Conservation (phyloP, 176 grass and related monocot genomes). For the Triticum timopheevii region DNA sequence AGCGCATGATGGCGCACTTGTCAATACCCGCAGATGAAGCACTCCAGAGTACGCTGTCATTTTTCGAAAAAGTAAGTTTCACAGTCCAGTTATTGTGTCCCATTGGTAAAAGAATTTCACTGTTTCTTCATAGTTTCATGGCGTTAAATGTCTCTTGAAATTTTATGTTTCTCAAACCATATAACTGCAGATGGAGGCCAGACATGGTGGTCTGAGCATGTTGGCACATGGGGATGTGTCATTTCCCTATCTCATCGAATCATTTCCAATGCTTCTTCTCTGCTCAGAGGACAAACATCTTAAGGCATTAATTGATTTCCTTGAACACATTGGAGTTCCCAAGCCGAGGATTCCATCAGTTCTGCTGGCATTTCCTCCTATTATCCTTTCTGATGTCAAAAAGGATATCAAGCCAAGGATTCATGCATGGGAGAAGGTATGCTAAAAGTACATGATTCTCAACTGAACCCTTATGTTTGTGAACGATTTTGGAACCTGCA, state of each 20-base stretch:
- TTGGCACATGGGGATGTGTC: conserved; percentile 55
- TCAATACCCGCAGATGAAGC: conserved; percentile 72
- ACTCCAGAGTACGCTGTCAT: conserved; percentile 76
- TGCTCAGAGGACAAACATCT: conserved; percentile 68
- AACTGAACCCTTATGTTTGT: conserved; percentile 1
- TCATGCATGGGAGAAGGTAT: conserved; percentile 73
- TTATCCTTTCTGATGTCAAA: conserved; percentile 62
- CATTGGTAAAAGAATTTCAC: not conserved
- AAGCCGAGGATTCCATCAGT: conserved; percentile 46
- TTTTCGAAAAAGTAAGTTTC: conserved; percentile 82
- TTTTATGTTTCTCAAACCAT: not conserved
- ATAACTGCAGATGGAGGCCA: conserved; percentile 82
- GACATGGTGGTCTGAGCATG: conserved; percentile 70
- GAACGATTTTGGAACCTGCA: not conserved
- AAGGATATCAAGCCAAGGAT: conserved; percentile 75
- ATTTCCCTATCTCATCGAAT: conserved; percentile 82
- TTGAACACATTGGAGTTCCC: conserved; percentile 37
- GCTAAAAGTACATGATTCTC: not conserved
- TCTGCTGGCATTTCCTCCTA: conserved; percentile 71
- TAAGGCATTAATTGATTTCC: conserved; percentile 53
- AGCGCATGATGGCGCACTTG: conserved; percentile 77
- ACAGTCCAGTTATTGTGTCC: not conserved
- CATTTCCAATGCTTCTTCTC: conserved; percentile 84
- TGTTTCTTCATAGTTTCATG: conserved; percentile 2
- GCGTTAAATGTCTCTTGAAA: not conserved